Conservation (phyloP, 495 filamentous ascomycete genomes). For the Penicillium lividum region DNA sequence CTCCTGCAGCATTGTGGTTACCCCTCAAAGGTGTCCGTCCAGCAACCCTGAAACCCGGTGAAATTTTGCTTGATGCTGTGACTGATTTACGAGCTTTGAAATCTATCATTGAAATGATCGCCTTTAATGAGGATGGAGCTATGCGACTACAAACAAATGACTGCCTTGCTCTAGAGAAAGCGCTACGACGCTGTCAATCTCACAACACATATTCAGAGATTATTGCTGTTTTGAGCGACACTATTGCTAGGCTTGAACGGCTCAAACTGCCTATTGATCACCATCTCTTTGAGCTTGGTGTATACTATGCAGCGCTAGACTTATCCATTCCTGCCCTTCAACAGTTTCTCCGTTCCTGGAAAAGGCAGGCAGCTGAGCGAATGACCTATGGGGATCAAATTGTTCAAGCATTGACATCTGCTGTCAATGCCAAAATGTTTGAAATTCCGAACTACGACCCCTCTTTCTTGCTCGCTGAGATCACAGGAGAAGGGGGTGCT, state of each 20-base stretch:
- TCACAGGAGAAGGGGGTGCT: conserved; percentile 28
- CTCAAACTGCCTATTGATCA: conserved; percentile 12
- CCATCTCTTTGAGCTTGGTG: conserved; percentile 19
- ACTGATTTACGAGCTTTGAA: conserved; percentile 22
- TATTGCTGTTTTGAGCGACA: conserved; percentile 16
- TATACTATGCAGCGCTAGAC: conserved; percentile 34
- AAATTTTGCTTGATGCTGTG: conserved; percentile 12
- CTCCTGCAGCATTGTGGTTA: conserved; percentile 27
- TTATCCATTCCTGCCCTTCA: conserved; percentile 30
- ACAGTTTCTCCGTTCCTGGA: conserved; percentile 22
- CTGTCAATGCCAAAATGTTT: conserved; percentile 26
- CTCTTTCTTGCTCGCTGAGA: conserved; percentile 21
- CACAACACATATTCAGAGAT: conserved; percentile 6
- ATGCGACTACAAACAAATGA: background rate
- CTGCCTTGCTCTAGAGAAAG: background rate
- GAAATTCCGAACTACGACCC: conserved; percentile 26
- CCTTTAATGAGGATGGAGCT: background rate
- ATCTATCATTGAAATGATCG: background rate
- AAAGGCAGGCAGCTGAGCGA: background rate
- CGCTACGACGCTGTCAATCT: background rate
- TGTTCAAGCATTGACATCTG: conserved; percentile 20
- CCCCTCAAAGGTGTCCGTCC: conserved; percentile 21
- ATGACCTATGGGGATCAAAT: conserved; percentile 17
- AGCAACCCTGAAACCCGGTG: conserved; percentile 7
- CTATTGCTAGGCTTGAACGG: conserved; percentile 27